Conservation (phyloP, 345 rosid species). For the Eucalyptus marginata region DNA sequence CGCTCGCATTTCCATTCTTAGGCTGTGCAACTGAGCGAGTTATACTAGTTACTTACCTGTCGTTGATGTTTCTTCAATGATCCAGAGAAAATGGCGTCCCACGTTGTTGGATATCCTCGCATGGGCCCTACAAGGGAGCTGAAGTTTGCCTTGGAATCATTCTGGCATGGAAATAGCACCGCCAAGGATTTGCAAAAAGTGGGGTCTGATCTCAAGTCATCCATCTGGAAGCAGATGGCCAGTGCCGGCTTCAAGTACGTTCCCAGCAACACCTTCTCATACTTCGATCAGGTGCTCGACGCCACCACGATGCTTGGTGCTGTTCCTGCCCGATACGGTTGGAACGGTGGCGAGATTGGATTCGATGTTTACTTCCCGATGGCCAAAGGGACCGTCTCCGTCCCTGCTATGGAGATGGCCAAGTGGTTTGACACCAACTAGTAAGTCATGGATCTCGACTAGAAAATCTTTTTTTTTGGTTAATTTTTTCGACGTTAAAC, state of each 20-base stretch:
- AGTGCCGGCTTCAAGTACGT: conserved; percentile 71
- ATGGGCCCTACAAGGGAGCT: conserved; percentile 98
- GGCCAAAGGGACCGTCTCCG: no score
- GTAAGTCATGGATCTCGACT: conserved; percentile 29
- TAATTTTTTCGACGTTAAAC: neutral
- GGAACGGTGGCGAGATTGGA: no score
- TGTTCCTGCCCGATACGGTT: conserved; percentile 70
- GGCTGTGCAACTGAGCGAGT: neutral
- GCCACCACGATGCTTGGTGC: conserved; percentile 92
- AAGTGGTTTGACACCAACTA: conserved; percentile 42
- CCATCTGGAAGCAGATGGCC: conserved; percentile 92
- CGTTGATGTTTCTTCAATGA: neutral
- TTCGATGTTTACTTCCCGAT: no score
- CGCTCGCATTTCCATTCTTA: no score
- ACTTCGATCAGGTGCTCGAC: conserved; percentile 80
- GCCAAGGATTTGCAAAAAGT: conserved; percentile 75
- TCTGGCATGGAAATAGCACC: conserved; percentile 89
- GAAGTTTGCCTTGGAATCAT: conserved; percentile 90
- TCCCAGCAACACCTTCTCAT: conserved; percentile 94
- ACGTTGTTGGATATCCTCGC: conserved; percentile 92
- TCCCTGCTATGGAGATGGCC: no score
- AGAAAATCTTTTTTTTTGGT: neutral
- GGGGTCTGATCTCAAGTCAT: conserved; percentile 59
- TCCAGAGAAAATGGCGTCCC: conserved; percentile 74
- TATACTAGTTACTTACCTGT: neutral